Evolutionary conservation across 1,284 basidiomycete species (phyloP).

Genomic region (Pseudozyma hubeiensis): DNA sequence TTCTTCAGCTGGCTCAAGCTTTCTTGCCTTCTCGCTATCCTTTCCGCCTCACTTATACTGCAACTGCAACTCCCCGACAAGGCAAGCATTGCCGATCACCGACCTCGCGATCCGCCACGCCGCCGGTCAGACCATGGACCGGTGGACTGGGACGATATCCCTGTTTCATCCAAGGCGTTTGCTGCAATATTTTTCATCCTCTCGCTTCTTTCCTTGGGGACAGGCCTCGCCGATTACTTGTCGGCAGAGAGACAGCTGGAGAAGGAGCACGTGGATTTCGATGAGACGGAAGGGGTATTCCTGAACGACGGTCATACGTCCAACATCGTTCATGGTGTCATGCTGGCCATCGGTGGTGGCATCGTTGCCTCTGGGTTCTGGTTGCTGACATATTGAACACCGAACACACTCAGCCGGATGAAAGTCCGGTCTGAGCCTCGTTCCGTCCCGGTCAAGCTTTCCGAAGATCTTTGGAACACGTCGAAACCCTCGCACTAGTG

Average conservation of each 20-base stretch:
- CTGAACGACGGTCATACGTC: slow-evolving; percentile 38
- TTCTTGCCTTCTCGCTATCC: slow-evolving; percentile 39
- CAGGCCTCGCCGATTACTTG: slow-evolving; percentile 30
- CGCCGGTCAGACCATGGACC: slow-evolving; percentile 1
- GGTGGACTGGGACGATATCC: slow-evolving; percentile 28
- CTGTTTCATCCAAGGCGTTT: slow-evolving; percentile 24
- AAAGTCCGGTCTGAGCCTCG: too few species aligned
- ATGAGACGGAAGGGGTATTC: slow-evolving; percentile 45
- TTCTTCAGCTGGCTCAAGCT: slow-evolving; percentile 42
- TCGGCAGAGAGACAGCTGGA: slow-evolving; percentile 29
- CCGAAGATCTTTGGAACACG: too few species aligned
- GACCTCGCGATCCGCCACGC: neutral
- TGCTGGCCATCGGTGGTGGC: slow-evolving; percentile 31
- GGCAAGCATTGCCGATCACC: neutral
- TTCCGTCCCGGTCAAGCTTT: too few species aligned
- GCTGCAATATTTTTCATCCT: slow-evolving; percentile 28
- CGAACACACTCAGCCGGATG: too few species aligned
- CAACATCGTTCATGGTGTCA: slow-evolving; percentile 23
- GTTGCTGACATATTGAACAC: slow-evolving; percentile 17
- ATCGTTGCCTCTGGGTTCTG: slow-evolving; percentile 29
- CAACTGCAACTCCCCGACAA: slow-evolving; percentile 33
- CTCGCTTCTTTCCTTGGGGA: slow-evolving; percentile 18
- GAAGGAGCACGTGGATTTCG: slow-evolving; percentile 45
- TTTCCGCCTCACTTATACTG: slow-evolving; percentile 32
- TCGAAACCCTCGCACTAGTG: too few species aligned